Base-by-base conservation (phyloP, 1,284 basidiomycete genomes). In the Rugosomyces carneus region DNA sequence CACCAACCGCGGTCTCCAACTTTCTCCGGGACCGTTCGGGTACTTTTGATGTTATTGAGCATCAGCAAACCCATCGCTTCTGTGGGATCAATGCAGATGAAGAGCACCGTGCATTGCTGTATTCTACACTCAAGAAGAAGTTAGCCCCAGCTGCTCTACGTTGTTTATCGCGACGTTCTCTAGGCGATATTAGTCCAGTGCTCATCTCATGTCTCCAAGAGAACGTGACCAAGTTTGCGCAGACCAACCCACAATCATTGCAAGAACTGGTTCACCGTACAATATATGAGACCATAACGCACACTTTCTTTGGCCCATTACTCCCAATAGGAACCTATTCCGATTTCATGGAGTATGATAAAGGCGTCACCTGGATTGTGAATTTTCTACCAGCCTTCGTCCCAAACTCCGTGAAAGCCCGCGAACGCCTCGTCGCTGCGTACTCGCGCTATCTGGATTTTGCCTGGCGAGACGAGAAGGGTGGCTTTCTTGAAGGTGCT, bases 1-100 rank as follows among this genome's bases (percentile, higher is more conserved):
- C 40, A 15, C 40, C 40, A 35, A 42, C 40, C 13, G 40, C 40
- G 1, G 40, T 42, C 13, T 42, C 31, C 13, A 42, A 42, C 40
- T 23, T 34, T 13, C 24, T 42, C 19, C 32, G 40, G 20, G 40
- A 42, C 29, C 31, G 31, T 19, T 35, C 31, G 21, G 40, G 40
- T 10, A 5, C 40, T 18, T 42, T 42, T 13, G 31, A 32, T 24
- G 21, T 24, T 20, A 9, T 42, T 20, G 13, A 42, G 2, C n/a
- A 21, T 20, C 40, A 42, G 31, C 20, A 24, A 1, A 23, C 34
- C 8, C 40, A 42, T 35, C 31, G 15, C 4, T n/a, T 42, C 7
- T 23, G 20, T 16, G 40, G 40, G 3, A 21, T 23, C 11, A 23
- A 23, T 2, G 20, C 3, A n/a, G 11, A 18, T 19, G 16, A 42